phyloP scores from a whole-genome alignment of 2,329 filamentous ascomycete species.

The Capronia americana region DNA sequence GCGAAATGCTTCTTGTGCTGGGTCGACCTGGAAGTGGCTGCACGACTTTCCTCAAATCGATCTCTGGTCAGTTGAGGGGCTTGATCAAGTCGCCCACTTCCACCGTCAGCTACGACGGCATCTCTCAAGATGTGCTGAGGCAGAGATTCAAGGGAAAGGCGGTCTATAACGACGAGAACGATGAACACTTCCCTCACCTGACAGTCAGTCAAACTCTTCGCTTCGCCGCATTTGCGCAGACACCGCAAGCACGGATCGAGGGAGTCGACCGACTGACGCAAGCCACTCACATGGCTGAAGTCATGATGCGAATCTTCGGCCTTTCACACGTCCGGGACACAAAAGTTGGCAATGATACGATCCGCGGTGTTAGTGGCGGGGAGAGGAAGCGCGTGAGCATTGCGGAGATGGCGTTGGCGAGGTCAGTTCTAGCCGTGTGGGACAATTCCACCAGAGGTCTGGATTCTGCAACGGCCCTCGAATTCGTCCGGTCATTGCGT shows the following conservation, averaged over 20 bases:
- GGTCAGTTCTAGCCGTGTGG: conserved; percentile 57
- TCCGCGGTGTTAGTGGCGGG: conserved; percentile 71
- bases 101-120: conserved; percentile 63
- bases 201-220: conserved; percentile 61
- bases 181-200: conserved; percentile 59
- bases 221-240: conserved; percentile 54
- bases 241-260: conserved; percentile 14
- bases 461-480: conserved; percentile 63
- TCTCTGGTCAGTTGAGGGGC: conserved; percentile 81
- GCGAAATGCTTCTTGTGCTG: conserved; percentile 69
- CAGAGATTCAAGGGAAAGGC: conserved; percentile 56
- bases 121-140: conserved; percentile 62
- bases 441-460: conserved; percentile 59
- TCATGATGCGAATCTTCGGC: conserved; percentile 68
- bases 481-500: conserved; percentile 61
- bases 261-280: conserved; percentile 19
- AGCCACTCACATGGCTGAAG: conserved; percentile 16
- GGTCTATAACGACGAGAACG: conserved; percentile 61
- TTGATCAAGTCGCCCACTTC: not conserved
- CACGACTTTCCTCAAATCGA: conserved; percentile 80
- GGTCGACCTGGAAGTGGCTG: conserved; percentile 73
- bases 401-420: conserved; percentile 58
- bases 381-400: conserved; percentile 74
- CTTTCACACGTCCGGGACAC: conserved; percentile 68
- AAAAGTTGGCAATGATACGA: conserved; percentile 70